A percentile compares a stretch with the other conserved stretches of the same genome.
Conservation (phyloP, 2,329 filamentous ascomycete genomes). For the Acephala macrosclerotiorum region DNA sequence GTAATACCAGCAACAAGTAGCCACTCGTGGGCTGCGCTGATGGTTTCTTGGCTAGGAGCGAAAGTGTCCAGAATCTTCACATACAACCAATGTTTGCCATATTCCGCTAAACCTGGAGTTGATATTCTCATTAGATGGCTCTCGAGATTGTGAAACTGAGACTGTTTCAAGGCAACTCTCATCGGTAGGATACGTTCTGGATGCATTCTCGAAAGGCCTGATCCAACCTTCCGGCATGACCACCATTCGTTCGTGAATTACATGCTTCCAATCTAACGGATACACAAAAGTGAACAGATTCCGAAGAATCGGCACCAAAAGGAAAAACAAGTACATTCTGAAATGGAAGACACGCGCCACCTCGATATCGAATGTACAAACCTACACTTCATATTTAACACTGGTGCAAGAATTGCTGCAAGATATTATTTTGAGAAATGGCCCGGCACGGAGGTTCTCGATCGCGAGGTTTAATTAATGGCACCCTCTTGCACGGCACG, state of each 20-base stretch:
- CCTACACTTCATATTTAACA: background rate
- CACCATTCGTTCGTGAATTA: conserved; percentile 15
- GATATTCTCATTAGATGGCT: conserved; percentile 11
- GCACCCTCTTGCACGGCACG: background rate
- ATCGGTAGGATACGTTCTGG: conserved; percentile 10
- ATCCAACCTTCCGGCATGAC: conserved; percentile 8
- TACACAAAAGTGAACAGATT: background rate
- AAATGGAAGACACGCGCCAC: background rate
- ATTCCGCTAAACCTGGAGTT: background rate
- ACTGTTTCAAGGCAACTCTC: conserved; percentile 14
- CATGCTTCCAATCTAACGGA: conserved; percentile 9
- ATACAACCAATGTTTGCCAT: conserved; percentile 8
- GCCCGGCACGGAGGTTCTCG: background rate
- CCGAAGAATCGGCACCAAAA: background rate
- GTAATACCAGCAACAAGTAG: conserved; percentile 2
- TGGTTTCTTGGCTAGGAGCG: conserved; percentile 7
- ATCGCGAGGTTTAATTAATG: background rate
- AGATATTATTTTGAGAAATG: conserved; percentile 10
- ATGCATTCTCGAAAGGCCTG: conserved; percentile 13
- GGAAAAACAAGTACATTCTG: conserved; percentile 6
- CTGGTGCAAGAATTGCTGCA: background rate
- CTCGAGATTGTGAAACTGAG: conserved; percentile 1
- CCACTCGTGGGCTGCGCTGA: conserved; percentile 8
- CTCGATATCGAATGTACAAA: background rate
- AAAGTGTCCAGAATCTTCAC: conserved; percentile 5